Percentiles rank a stretch among this genome's conserved stretches.
Conservation (phyloP, 169 alveolate species). For the Cryptosporidium bovis region DNA sequence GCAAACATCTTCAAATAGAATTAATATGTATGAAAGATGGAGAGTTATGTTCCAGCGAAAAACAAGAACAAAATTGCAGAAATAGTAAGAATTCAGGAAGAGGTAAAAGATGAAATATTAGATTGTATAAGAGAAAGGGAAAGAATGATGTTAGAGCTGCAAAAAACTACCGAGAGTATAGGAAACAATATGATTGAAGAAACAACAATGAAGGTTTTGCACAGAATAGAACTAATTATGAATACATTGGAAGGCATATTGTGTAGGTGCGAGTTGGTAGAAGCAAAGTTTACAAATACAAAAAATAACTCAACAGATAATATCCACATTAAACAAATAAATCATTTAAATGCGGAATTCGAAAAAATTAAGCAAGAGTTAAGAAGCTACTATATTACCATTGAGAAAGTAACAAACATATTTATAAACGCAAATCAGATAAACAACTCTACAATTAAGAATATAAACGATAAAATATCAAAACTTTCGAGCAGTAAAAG, state of each 20-base stretch:
- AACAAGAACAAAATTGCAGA: conserved; percentile 12
- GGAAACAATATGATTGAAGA: conserved; percentile 66
- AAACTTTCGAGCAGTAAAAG: conserved; percentile 16
- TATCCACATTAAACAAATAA: conserved; percentile 13
- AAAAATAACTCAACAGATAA: neutral
- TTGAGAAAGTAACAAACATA: conserved; percentile 28
- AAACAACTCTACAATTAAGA: conserved; percentile 32
- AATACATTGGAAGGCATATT: conserved; percentile 49
- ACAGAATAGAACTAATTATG: conserved; percentile 50
- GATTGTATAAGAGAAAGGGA: conserved; percentile 10
- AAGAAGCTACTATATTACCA: neutral
- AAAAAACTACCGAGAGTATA: conserved; percentile 47
- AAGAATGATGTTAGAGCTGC: conserved; percentile 24
- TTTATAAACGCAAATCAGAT: conserved; percentile 28
- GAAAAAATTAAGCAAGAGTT: conserved; percentile 21
- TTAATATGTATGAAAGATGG: no score
- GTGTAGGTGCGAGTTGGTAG: conserved; percentile 61
- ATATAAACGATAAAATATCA: conserved; percentile 39
- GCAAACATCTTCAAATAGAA: no score
- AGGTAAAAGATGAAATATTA: conserved; percentile 20
- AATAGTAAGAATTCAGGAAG: conserved; percentile 43
- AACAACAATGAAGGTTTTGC: conserved; percentile 57
- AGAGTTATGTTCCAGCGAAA: neutral
- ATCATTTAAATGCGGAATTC: neutral
- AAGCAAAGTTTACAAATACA: conserved; percentile 15